phyloP scores from a whole-genome alignment of 257 asterid species.

The Gynochthodes officinalis region DNA sequence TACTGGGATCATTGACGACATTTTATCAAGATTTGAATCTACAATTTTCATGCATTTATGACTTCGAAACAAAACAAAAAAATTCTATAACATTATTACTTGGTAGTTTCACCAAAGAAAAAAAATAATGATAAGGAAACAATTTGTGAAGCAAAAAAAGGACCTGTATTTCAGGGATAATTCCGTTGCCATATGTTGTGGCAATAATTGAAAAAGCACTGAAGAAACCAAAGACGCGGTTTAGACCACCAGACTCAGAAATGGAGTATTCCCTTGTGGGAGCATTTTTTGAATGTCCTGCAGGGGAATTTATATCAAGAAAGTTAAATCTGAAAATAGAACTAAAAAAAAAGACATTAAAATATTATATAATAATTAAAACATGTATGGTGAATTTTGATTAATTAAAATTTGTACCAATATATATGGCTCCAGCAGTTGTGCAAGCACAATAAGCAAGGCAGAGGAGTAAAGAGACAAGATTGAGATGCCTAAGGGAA shows the following conservation, averaged over 20 bases:
- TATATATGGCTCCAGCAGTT: conserved; percentile 45
- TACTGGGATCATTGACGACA: too few relatives aligned
- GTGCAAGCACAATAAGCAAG: conserved; percentile 54
- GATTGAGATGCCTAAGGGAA: conserved; percentile 67
- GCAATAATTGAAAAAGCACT: conserved; percentile 60
- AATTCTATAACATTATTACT: too few relatives aligned
- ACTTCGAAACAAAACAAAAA: too few relatives aligned
- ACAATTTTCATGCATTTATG: too few relatives aligned
- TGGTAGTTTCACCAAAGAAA: too few relatives aligned
- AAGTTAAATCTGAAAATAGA: background rate
- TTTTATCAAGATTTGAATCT: too few relatives aligned
- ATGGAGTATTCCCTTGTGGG: conserved; percentile 45
- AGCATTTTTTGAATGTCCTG: conserved; percentile 49
- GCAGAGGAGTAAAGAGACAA: conserved; percentile 51
- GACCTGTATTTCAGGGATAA: conserved; percentile 76
- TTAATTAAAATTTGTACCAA: conserved; percentile 35
- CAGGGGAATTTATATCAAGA: background rate
- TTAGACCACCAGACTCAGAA: conserved; percentile 24
- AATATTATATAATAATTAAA: too few relatives aligned
- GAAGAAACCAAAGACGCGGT: conserved; percentile 47
- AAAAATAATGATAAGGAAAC: too few relatives aligned
- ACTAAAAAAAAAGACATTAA: too few relatives aligned
- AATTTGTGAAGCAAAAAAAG: background rate
- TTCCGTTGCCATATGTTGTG: conserved; percentile 66
- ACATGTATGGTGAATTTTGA: too few relatives aligned